Percentiles rank a stretch among this genome's conserved stretches.
Conservation (phyloP, 768 basidiomycete genomes). For the Fistulinella prunicolor region DNA sequence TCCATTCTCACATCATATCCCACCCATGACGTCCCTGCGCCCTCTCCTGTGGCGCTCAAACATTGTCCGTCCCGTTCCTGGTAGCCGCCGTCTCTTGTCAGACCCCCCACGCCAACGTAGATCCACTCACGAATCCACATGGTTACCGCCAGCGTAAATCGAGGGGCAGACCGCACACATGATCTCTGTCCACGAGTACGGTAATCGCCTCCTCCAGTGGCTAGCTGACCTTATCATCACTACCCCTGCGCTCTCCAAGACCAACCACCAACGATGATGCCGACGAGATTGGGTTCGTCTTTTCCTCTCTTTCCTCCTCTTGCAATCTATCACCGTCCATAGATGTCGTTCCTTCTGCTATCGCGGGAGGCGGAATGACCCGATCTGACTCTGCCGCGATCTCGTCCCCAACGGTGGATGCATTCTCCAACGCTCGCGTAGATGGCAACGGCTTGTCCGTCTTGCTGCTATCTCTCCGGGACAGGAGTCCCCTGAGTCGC, state of each 20-base stretch:
- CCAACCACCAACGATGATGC: background rate
- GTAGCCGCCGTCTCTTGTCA: no score
- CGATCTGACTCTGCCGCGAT: conserved; percentile 14
- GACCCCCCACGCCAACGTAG: conserved; percentile 5
- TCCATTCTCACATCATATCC: no score
- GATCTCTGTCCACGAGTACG: conserved; percentile 6
- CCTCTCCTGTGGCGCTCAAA: no score
- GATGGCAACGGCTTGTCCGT: conserved; percentile 29
- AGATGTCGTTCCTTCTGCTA: conserved; percentile 2
- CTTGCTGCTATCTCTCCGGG: conserved; percentile 25
- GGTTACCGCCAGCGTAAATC: conserved; percentile 10
- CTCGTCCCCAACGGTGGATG: conserved; percentile 8
- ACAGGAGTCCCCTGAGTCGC: conserved; percentile 38
- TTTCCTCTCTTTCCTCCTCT: conserved; percentile 4
- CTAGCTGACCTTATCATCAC: conserved; percentile 14
- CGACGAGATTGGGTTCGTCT: conserved; percentile 10
- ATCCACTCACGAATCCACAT: conserved; percentile 19
- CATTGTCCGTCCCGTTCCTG: background rate
- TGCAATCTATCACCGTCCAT: conserved; percentile 5
- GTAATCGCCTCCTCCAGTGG: conserved; percentile 10
- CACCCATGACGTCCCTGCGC: background rate
- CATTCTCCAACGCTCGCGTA: conserved; percentile 18
- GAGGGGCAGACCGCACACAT: background rate
- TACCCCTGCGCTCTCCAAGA: no score
- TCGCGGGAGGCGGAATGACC: conserved; percentile 14